Conservation (phyloP, 2,329 filamentous ascomycete genomes). For the Claviceps africana region DNA sequence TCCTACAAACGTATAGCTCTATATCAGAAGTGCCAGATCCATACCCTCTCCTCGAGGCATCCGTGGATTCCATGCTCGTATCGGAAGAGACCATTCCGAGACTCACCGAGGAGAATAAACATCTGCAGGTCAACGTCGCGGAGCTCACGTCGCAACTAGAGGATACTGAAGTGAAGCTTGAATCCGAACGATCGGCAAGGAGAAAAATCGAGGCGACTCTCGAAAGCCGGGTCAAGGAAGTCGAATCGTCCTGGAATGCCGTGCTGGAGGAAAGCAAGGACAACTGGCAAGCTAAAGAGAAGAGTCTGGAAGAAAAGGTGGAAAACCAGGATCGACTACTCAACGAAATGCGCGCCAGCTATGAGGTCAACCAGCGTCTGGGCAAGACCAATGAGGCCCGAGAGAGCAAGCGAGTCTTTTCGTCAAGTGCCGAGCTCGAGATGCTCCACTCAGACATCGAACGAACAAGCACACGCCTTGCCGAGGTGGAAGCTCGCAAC, state of each 20-base stretch:
- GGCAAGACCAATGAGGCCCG: conserved; percentile 55
- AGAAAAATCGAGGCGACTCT: conserved; percentile 64
- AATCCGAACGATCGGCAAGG: conserved; percentile 59
- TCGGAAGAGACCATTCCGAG: conserved; percentile 88
- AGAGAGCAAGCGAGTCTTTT: conserved; percentile 44
- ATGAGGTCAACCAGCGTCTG: conserved; percentile 86
- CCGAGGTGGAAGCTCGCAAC: conserved; percentile 85
- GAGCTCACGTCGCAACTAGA: conserved; percentile 71
- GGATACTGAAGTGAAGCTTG: conserved; percentile 65
- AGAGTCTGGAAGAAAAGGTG: conserved; percentile 78
- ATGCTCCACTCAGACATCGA: conserved; percentile 88
- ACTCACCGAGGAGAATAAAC: conserved; percentile 74
- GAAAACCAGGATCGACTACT: conserved; percentile 86
- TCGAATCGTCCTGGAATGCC: conserved; percentile 79
- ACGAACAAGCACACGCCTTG: conserved; percentile 70
- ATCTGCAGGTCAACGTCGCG: conserved; percentile 65
- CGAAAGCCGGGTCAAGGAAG: conserved; percentile 71
- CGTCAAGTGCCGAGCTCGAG: conserved; percentile 80
- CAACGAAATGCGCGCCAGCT: conserved; percentile 91
- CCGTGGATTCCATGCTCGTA: conserved; percentile 82
- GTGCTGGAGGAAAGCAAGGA: conserved; percentile 87
- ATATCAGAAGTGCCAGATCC: conserved; percentile 93
- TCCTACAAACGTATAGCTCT: conserved; percentile 83
- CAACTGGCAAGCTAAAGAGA: conserved; percentile 93
- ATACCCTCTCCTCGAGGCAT: conserved; percentile 89